Base-by-base conservation (phyloP, 192 early-diverging fungal species). In the Linnemannia zychae region DNA sequence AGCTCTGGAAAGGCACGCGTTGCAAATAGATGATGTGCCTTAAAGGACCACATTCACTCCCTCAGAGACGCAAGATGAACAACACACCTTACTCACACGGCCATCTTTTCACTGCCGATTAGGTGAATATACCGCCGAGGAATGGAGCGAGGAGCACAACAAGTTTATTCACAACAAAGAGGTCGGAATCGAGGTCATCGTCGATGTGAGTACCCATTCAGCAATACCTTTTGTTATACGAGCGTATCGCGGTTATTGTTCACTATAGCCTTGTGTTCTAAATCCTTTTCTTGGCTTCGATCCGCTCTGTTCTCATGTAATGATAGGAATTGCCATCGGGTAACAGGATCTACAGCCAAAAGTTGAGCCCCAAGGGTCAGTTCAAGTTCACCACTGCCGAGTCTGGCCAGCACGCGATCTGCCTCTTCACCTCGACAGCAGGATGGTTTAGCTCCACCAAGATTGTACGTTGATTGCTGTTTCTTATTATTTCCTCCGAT, bases 301-400 rank as follows among this genome's bases (percentile, higher is more conserved):
- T 77, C 68, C n/a, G n/a, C n/a, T 71, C 47, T 16, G 17, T 20
- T 20, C 18, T n/a, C 31, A 28, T 40, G n/a, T n/a, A n/a, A n/a
- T n/a, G n/a, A 11, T 74, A 93, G 89, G 90, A 90, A 89, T 53
- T 90, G 65, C 87, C 90, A 70, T 75, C 85, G 66, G 81, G 77
- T 15, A 79, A 88, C 74, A 67, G 78, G 40, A 82, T 99, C n/a
- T 89, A 97, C 75, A 95, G 96, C 81, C 94, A 95, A 83, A 96
- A 94, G 87, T 93, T 95, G 71, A 77, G 79, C 7, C 75, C 91
- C 66, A 84, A 89, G 82, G 98, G 97, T 65, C 92, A 93, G 80
- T 99, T 99, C 81, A 94, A 94, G 46, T 99, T 99, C 79, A 97
- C 96, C 17, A 93, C 98, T 28, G 90, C 95, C 33, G 95, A 96